Evolutionary conservation across 176 grass and related monocot species (phyloP).

Genomic region (Dactylis glomerata): DNA sequence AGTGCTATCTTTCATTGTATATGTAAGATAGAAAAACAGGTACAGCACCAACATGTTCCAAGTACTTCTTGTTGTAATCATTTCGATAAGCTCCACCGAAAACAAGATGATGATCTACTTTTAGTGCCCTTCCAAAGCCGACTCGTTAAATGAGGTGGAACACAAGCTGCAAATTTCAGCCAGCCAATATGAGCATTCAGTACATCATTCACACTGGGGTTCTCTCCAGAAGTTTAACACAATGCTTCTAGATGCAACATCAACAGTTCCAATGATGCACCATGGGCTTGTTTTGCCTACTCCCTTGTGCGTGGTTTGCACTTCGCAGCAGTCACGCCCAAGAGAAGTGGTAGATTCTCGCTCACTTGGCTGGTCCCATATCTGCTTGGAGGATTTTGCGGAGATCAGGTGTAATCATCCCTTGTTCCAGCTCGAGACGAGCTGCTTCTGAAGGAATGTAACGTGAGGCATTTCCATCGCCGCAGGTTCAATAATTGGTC

Average conservation of each 20-base stretch:
- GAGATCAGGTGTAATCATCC: background rate
- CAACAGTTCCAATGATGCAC: background rate
- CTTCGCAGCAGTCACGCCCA: background rate
- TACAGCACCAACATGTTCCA: background rate
- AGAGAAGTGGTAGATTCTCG: background rate
- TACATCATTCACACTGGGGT: background rate
- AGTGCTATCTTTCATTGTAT: background rate
- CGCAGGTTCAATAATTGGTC: background rate
- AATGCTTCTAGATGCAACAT: background rate
- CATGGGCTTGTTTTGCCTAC: background rate
- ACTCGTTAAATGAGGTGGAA: background rate
- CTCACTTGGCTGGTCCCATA: background rate
- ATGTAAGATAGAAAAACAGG: background rate
- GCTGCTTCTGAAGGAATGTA: background rate
- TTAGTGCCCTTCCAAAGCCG: background rate
- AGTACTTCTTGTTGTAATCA: background rate
- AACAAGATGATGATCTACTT: background rate
- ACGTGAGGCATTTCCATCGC: background rate
- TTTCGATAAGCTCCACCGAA: background rate
- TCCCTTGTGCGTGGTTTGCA: background rate
- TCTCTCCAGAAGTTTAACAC: background rate
- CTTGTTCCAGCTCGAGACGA: background rate
- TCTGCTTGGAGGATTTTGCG: background rate
- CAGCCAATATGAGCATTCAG: background rate
- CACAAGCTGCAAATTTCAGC: background rate